phyloP scores from a whole-genome alignment of 768 basidiomycete species.

The Tremella fuciformis region DNA sequence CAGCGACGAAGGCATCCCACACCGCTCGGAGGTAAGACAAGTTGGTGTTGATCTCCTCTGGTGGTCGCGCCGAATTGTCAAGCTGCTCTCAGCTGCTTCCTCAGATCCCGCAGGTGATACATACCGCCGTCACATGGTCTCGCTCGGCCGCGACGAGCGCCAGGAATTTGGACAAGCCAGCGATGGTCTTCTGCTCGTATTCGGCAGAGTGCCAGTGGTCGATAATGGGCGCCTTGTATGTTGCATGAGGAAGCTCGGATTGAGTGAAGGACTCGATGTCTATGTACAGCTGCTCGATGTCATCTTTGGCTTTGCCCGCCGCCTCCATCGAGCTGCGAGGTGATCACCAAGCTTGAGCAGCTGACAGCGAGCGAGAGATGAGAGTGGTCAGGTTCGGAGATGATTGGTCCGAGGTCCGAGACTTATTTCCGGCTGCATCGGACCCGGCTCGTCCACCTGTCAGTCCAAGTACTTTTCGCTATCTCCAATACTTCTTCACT shows the following conservation, averaged over 20 bases:
- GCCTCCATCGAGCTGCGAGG: conserved; percentile 1
- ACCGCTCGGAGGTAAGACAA: conserved; percentile 76
- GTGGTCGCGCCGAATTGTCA: conserved; percentile 18
- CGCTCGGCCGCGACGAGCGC: conserved; percentile 24
- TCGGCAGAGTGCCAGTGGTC: conserved; percentile 40
- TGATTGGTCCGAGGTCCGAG: no score
- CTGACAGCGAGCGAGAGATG: no score
- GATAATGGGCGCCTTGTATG: conserved; percentile 43
- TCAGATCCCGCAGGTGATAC: neutral
- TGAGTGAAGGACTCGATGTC: conserved; percentile 18
- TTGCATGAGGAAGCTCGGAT: conserved; percentile 6
- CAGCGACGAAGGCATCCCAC: conserved; percentile 71
- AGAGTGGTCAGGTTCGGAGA: no score
- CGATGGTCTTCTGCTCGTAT: conserved; percentile 34
- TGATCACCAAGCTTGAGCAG: no score
- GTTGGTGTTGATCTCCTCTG: conserved; percentile 58
- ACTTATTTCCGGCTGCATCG: no score
- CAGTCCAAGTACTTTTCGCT: no score
- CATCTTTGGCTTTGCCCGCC: neutral
- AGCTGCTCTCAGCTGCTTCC: conserved; percentile 11
- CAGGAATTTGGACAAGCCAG: conserved; percentile 41
- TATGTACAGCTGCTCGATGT: conserved; percentile 8
- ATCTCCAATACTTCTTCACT: no score
- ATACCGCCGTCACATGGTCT: conserved; percentile 32
- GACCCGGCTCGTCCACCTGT: no score